These are phyloP conservation scores for Proliferodiscus dingleyae DNA, from an alignment of 2,329 filamentous ascomycete genomes.

Conservation along the genomic window DNA sequence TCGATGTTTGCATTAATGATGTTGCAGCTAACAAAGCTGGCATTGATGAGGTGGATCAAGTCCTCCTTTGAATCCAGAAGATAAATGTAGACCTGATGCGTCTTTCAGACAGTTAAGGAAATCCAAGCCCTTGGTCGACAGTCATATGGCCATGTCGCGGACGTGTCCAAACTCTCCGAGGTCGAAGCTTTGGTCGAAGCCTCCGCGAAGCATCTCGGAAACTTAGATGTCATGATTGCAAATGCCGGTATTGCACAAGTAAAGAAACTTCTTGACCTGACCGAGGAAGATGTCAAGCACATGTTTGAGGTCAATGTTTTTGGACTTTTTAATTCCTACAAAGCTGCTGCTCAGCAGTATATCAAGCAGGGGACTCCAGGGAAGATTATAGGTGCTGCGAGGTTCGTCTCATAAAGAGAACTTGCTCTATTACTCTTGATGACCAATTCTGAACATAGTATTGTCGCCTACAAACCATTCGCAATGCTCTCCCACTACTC, in stretches of 20 bases:
- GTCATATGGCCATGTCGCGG: slow-evolving; percentile 51
- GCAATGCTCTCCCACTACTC: slow-evolving; percentile 57
- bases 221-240: slow-evolving; percentile 29
- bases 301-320: slow-evolving; percentile 63
- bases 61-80: slow-evolving; percentile 15
- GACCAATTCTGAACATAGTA: slow-evolving; percentile 20
- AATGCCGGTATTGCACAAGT: slow-evolving; percentile 30
- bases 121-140: slow-evolving; percentile 48
- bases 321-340: slow-evolving; percentile 62
- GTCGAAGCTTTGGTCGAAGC: slow-evolving; percentile 27
- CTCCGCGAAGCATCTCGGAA: slow-evolving; percentile 24
- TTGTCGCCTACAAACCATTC: slow-evolving; percentile 58
- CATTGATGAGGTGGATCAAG: slow-evolving; percentile 42
- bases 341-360: slow-evolving; percentile 58
- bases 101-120: slow-evolving; percentile 39
- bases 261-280: slow-evolving; percentile 24
- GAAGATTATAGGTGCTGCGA: slow-evolving; percentile 28
- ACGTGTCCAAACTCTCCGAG: slow-evolving; percentile 43
- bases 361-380: slow-evolving; percentile 51
- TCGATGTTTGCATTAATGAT: slow-evolving; percentile 63
- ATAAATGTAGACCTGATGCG: background rate
- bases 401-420: slow-evolving; percentile 11
- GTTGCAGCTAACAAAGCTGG: slow-evolving; percentile 46
- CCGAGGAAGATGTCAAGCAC: slow-evolving; percentile 29
- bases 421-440: background rate